Base-by-base conservation (phyloP, 495 filamentous ascomycete species). In the Lepraria neglecta region DNA sequence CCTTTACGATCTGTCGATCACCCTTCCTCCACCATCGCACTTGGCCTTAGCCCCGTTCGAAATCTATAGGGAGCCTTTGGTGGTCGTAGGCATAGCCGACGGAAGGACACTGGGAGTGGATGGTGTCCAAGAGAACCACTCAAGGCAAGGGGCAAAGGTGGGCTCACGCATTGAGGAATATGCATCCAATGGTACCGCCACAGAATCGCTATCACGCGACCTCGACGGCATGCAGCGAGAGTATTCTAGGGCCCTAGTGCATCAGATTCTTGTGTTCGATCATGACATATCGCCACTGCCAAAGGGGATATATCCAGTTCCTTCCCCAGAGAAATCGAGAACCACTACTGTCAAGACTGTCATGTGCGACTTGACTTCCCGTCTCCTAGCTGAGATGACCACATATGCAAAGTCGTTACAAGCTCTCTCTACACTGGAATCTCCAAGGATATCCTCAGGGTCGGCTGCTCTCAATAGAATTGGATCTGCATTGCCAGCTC, bases 301-400 rank as follows among this genome's bases (percentile, higher is more conserved):
- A 38, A 71, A 77, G 31, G 76, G 75, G 67, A 73, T 95, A 38
- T 76, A 88, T 42, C 79, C 84, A 55, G 83, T 98, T 17, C 91
- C 91, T n/a, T 80, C 85, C 0, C 77, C 77, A 19, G 80, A 86
- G 59, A 77, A 83, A 21, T 89, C 84, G 40, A 88, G 85, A 70
- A 81, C 84, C 48, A 95, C 90, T n/a, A 96, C 89, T 4, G 92
- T 95, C 77, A 96, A 94, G 72, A 96, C 90, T 3, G 82, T 95
- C 64, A 86, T 97, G 79, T 96, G 94, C 69, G 91, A 97, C 73
- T 82, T 96, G 51, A 92, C 91, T 5, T 87, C 90, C 21, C 68
- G 87, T 19, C 74, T 99, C 44, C 78, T 99, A 27, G 89, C 87
- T 11, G 92, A 97, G 69, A 82, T 99, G 80, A 89, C 88, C 35